Base-by-base conservation (phyloP, 129 eudicot genomes). In the Chrysanthemum seticuspe region DNA sequence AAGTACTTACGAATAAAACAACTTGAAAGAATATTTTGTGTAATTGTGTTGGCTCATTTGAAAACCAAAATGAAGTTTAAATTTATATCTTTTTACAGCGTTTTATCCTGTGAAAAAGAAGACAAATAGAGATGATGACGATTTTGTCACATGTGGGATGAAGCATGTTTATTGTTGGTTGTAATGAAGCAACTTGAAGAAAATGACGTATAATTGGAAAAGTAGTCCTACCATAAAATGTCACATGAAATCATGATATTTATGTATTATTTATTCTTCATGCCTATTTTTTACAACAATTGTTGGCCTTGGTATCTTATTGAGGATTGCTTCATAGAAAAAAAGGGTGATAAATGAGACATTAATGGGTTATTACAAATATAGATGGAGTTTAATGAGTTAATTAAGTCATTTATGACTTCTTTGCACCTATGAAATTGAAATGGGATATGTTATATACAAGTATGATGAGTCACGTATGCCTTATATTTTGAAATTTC, bases 171-270 rank as follows among this genome's bases (percentile, higher is more conserved):
- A 45, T 45, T 60, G 48, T 60, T 60, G 68, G 68, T 45, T 60
- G 45, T 14, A 60, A 72, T 47, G 68, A 5, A 60, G 60, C 68
- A 60, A 72, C 29, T 72, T 60, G 76, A 21, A 1, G 60, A 60
- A 72, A 72, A 72, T 61, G 70, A 73, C 69, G 31, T 73, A 47
- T 14, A 73, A 27, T 25, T 73, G 49, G 19, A 15, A 73, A 73
- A 25, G 25, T 47, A 60, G 45, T 47, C 75, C 13, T 19, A 40
- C 76, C 56, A 47, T 55, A 71, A 40, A 68, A 58, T 47, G 47
- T 25, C 23, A 4, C 9, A 2, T 47, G 76, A 47, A 15, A 45
- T 50, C 76, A 47, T 1, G 13, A 73, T 60, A 4, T 58, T 45
- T 13, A 13, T 36, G 44, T 36, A 18, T 8, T 67, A 9, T 53